These are phyloP conservation scores for Fusarium sacchari DNA, from an alignment of 2,329 filamentous ascomycete species.

Conservation along the genomic window DNA sequence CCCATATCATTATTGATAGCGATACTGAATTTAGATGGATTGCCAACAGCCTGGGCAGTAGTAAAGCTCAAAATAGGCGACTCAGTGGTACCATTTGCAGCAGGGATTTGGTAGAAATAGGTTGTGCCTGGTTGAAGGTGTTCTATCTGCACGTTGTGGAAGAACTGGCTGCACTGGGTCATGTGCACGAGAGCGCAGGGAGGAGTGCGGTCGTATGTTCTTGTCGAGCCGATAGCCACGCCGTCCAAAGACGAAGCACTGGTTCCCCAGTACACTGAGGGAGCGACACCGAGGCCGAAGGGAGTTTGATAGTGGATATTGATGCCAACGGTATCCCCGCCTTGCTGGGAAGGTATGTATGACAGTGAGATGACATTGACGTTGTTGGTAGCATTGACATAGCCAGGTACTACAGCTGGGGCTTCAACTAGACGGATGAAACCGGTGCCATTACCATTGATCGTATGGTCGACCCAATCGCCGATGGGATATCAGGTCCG, in stretches of 20 bases:
- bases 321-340: neutral
- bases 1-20: neutral
- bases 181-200: neutral
- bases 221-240: neutral
- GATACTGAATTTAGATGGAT: neutral
- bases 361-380: conserved; percentile 1
- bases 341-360: neutral
- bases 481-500: neutral
- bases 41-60: neutral
- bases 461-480: neutral
- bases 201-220: neutral
- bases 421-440: neutral
- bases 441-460: neutral
- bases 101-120: neutral
- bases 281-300: fast-evolving
- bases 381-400: neutral
- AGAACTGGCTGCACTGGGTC: neutral
- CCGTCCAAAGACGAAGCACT: neutral
- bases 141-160: neutral
- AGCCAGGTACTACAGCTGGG: neutral
- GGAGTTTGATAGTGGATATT: neutral
- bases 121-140: neutral
- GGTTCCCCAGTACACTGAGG: fast-evolving
- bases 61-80: neutral
- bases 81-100: neutral